Conservation (phyloP, 345 rosid species). For the Xanthoceras sorbifolium region DNA sequence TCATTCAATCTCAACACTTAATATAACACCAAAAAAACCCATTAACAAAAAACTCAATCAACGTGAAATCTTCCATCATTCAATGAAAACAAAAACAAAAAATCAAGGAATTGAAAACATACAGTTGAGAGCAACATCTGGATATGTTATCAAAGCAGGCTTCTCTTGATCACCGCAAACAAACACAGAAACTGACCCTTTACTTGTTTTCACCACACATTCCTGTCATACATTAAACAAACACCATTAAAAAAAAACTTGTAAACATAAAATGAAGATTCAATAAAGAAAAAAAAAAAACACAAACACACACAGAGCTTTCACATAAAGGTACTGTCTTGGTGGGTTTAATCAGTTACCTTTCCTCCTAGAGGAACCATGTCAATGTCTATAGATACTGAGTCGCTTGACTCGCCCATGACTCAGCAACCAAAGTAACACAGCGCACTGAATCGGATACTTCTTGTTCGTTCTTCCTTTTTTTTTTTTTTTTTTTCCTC, state of each 20-base stretch:
- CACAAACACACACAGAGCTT: too few relatives aligned
- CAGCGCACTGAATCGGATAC: slow-evolving; percentile 41
- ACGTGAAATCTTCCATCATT: not conserved
- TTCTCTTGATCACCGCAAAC: slow-evolving; percentile 81
- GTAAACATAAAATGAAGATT: not conserved
- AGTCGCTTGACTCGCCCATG: slow-evolving; percentile 57
- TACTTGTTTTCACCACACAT: slow-evolving; percentile 71
- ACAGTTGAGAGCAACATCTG: slow-evolving; percentile 91
- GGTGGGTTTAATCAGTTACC: slow-evolving; percentile 29
- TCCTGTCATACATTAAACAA: slow-evolving; percentile 41
- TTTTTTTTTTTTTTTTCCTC: not conserved
- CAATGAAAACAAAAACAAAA: not conserved
- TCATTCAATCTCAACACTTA: slow-evolving; percentile 6
- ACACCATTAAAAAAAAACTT: not conserved
- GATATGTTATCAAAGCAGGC: slow-evolving; percentile 83
- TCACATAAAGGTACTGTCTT: not conserved
- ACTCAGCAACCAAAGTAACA: slow-evolving; percentile 16
- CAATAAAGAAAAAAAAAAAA: not conserved
- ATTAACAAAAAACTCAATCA: not conserved
- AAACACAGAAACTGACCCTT: slow-evolving; percentile 66
- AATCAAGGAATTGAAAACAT: slow-evolving; percentile 18
- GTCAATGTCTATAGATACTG: slow-evolving; percentile 51
- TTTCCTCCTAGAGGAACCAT: slow-evolving; percentile 49
- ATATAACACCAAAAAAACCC: slow-evolving; percentile 4
- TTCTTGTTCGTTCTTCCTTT: too few relatives aligned